Conservation (phyloP, 2,329 filamentous ascomycete genomes). For the Claviceps quebecensis region DNA sequence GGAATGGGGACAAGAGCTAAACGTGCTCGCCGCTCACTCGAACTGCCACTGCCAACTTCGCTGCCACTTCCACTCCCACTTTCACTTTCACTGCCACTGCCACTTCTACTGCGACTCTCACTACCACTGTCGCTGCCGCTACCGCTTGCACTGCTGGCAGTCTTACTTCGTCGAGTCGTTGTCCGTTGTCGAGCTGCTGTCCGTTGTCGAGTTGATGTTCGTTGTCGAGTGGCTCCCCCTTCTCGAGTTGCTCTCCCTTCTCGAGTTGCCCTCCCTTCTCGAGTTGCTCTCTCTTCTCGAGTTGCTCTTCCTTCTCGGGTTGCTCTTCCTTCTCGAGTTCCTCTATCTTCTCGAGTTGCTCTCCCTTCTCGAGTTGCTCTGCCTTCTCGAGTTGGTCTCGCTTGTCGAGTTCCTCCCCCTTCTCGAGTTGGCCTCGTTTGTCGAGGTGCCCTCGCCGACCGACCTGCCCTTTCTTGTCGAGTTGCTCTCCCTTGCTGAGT, state of each 20-base stretch:
- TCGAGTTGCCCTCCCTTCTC: too few relatives aligned
- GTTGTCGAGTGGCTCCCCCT: too few relatives aligned
- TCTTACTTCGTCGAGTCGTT: too few relatives aligned
- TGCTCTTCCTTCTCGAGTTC: too few relatives aligned
- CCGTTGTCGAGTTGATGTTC: conserved; percentile 18
- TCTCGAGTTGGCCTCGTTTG: conserved; percentile 33
- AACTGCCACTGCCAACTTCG: neutral
- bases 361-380: conserved; percentile 29
- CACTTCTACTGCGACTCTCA: neutral
- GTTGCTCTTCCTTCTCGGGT: too few relatives aligned
- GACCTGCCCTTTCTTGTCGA: too few relatives aligned
- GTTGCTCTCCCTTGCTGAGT: conserved; percentile 20
- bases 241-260: too few relatives aligned
- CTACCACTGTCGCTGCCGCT: too few relatives aligned
- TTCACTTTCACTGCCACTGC: neutral
- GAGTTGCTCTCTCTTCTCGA: too few relatives aligned
- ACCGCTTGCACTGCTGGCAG: too few relatives aligned
- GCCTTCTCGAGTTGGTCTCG: conserved; percentile 18
- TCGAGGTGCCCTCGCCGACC: conserved; percentile 6
- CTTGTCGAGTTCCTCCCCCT: too few relatives aligned
- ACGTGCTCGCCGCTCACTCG: conserved; percentile 3
- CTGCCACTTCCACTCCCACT: neutral
- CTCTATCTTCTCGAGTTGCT: too few relatives aligned
- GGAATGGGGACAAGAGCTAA: neutral
- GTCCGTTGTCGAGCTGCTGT: conserved; percentile 29